A percentile compares a stretch with the other conserved stretches of the same genome.
phyloP scores from a whole-genome alignment of 2,329 filamentous ascomycete species.

The Trichoderma sp. region DNA sequence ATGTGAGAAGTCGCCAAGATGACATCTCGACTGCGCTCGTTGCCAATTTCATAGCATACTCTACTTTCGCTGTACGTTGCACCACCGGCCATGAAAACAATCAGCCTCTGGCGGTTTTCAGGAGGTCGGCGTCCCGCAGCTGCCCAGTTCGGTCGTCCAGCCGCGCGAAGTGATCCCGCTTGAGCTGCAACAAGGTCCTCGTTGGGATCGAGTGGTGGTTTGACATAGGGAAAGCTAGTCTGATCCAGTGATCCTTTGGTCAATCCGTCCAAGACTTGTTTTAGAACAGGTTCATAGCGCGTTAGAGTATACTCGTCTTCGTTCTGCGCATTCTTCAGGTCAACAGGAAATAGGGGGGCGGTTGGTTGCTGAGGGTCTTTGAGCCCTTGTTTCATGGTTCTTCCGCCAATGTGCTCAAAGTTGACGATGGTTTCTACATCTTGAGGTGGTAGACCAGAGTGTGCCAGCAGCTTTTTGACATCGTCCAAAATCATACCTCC shows the following conservation, averaged over 20 bases:
- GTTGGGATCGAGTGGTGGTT: slow-evolving; percentile 65
- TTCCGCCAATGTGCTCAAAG: slow-evolving; percentile 78
- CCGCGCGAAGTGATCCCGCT: slow-evolving; percentile 79
- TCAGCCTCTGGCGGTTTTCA: slow-evolving; percentile 85
- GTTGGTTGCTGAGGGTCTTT: slow-evolving; percentile 73
- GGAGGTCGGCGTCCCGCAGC: slow-evolving; percentile 70
- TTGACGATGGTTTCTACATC: slow-evolving; percentile 75
- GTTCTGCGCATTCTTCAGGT: slow-evolving; percentile 55
- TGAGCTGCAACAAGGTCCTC: slow-evolving; percentile 58
- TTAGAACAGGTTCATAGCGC: slow-evolving; percentile 79
- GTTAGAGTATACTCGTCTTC: slow-evolving; percentile 83
- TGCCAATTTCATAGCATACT: slow-evolving; percentile 83
- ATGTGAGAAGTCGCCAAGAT: slow-evolving; percentile 90
- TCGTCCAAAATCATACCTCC: slow-evolving; percentile 84
- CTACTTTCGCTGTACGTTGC: slow-evolving; percentile 91
- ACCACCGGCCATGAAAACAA: slow-evolving; percentile 93
- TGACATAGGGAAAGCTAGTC: slow-evolving; percentile 69
- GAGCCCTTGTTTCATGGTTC: slow-evolving; percentile 61
- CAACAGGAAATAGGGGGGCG: slow-evolving; percentile 71
- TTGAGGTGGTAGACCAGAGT: slow-evolving; percentile 74
- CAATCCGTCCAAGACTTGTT: slow-evolving; percentile 78
- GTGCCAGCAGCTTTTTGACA: slow-evolving; percentile 78
- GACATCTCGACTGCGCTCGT: slow-evolving; percentile 74
- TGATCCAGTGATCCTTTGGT: slow-evolving; percentile 68
- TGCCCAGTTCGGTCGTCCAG: slow-evolving; percentile 94